Percentiles rank a stretch among this genome's conserved stretches.
phyloP scores from a whole-genome alignment of 192 early-diverging fungal genomes.

The Haplosporangium gracile region DNA sequence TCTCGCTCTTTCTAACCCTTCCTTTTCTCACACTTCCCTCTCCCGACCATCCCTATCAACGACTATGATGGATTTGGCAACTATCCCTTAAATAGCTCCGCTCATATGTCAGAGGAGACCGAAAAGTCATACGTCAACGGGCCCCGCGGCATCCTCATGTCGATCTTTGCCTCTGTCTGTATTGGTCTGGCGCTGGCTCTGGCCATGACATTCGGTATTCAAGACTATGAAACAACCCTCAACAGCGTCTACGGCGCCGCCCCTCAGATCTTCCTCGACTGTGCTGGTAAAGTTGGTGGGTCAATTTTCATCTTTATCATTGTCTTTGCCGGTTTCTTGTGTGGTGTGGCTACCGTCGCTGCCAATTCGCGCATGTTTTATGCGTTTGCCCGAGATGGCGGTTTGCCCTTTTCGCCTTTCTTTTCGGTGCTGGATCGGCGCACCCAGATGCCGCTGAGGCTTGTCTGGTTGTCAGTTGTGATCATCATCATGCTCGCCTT shows the following conservation, averaged over 20 bases:
- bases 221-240: slow-evolving; percentile 52
- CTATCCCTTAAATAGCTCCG: slow-evolving; percentile 19
- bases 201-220: slow-evolving; percentile 56
- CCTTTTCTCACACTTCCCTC: background rate
- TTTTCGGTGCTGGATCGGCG: slow-evolving; percentile 52
- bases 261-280: slow-evolving; percentile 60
- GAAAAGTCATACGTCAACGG: slow-evolving; percentile 54
- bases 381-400: slow-evolving; percentile 67
- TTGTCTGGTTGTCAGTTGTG: slow-evolving; percentile 54
- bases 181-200: slow-evolving; percentile 56
- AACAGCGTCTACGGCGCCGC: slow-evolving; percentile 36
- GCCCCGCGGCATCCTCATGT: slow-evolving; percentile 52
- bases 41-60: background rate
- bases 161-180: slow-evolving; percentile 49
- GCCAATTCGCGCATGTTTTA: slow-evolving; percentile 63
- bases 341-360: slow-evolving; percentile 60
- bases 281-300: slow-evolving; percentile 55
- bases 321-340: slow-evolving; percentile 60
- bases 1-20: background rate
- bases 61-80: background rate
- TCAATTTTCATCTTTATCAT: slow-evolving; percentile 58
- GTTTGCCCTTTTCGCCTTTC: slow-evolving; percentile 54
- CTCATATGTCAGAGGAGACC: slow-evolving; percentile 60
- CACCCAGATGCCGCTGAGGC: slow-evolving; percentile 53
- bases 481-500: slow-evolving; percentile 53